Evolutionary conservation across 768 basidiomycete genomes (phyloP).

Genomic region (Dendrothele bispora): DNA sequence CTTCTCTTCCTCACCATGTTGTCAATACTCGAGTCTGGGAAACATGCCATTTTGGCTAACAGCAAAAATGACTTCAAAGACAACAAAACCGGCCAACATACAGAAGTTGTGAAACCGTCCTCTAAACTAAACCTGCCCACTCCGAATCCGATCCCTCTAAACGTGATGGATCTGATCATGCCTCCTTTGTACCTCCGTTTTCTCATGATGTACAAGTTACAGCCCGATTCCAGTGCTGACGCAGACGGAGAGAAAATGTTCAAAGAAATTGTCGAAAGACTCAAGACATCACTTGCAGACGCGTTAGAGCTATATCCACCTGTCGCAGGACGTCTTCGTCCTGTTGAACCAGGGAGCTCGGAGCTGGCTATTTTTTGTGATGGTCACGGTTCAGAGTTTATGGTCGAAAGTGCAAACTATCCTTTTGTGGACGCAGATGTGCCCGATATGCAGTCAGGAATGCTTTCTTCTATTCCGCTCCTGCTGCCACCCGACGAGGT

Average conservation of each 20-base stretch:
- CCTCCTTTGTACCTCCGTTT: not conserved
- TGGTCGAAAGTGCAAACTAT: not conserved
- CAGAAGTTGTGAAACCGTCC: constrained; percentile 3
- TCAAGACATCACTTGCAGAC: constrained; percentile 2
- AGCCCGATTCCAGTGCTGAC: not conserved
- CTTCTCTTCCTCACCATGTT: too few species aligned
- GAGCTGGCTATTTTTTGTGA: not conserved
- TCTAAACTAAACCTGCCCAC: not conserved
- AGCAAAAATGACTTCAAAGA: too few species aligned
- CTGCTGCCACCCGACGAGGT: too few species aligned
- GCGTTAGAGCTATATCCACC: constrained; percentile 4
- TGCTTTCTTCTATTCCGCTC: too few species aligned
- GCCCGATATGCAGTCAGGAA: not conserved
- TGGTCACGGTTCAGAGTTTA: constrained; percentile 3
- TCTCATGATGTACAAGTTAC: not conserved
- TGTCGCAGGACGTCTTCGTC: constrained; percentile 1
- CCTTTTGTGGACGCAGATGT: constrained; percentile 2
- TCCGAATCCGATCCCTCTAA: not conserved
- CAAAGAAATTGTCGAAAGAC: not conserved
- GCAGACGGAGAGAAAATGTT: not conserved
- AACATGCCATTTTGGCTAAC: too few species aligned
- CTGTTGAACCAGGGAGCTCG: not conserved
- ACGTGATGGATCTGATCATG: constrained; percentile 2
- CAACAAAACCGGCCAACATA: too few species aligned
- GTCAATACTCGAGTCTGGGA: too few species aligned